Base-by-base conservation (phyloP, 805 yeast species). In the Candida odintsovae region DNA sequence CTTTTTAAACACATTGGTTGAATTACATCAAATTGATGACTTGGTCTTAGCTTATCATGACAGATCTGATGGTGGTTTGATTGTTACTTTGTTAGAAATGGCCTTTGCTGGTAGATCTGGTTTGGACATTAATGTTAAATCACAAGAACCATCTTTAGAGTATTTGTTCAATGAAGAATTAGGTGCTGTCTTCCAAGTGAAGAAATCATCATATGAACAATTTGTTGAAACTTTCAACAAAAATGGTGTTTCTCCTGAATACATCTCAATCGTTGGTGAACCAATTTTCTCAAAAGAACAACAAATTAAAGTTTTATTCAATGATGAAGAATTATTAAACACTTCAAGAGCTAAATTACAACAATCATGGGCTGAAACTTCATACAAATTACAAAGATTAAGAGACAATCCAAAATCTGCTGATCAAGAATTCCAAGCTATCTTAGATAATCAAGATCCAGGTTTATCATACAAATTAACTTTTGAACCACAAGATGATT, bases 21-120 rank as follows among this genome's bases (percentile, higher is more conserved):
- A 71, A n/a, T 73, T 94, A 59, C 99, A 94, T 64, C 73, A 77
- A 57, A 54, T 64, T 31, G 74, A 58, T 29, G 57, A 78, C 43
- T 50, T 76, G 38, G 90, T 94, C 13, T 74, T 83, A 62, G 86
- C 97, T 4, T 94, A 94, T 70, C 99, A 94, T 63, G 99, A 94
- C 67, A 76, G 92, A 60, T 87, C 96, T 20, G 99, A 94, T 66
- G 99, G 99, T 76, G 99, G 99, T 63, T 73, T 92, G 61, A 70
- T 90, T 48, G 82, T 86, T 39, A 83, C 98, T 10, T 71, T 87
- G 40, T 70, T 85, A 39, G 99, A 94, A 71, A 94, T 94, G 98
- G 96, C 97, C 0, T 94, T 94, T 70, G 96, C 98, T 40, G 90
- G 92, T 28, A 82, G 97, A 71, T 78, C 81, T 44, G 99, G 99